Evolutionary conservation across 768 basidiomycete species (phyloP), one percentile per base, ranked within the genome.

Genomic region (Lactarius hatsudake): DNA sequence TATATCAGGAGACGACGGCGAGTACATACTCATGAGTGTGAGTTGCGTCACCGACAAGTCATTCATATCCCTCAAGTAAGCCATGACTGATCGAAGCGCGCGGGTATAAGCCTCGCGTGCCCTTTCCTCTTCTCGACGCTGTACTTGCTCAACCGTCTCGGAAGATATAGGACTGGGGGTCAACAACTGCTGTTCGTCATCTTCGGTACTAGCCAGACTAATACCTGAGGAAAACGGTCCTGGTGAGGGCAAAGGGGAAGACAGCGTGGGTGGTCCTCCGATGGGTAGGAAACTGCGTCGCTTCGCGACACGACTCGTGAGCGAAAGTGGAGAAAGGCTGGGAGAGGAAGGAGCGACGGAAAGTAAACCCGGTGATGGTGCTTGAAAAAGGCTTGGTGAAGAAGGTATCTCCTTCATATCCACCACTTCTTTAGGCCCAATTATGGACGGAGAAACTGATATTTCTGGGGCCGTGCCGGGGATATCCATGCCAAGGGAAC

Each of bases 41-140:
- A 79, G 74, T 73, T 89, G 89, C 23, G 87, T 84, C 71, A 87
- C 76, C 20, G 88, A 88, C 36, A 99, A 81, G 74, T 99, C 97
- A 74, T 95, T 90, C 87, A 99, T 90, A 73, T 99, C 97, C 72
- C 88, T 87, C 23, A 99, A 83, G 77, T 98, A 99, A 8, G 94
- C 93, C 90, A 98, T 96, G 20, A 99, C 87, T 12, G 92, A 91
- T 63, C 92, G 86, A 61, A 99, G 81, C 38, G 93, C 94, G 54
- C 91, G 84, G 72, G 86, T 87, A 74, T 90, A 89, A 36, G 86
- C 82, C 73, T 92, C 90, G 36, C 86, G 82, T 20, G 82, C 84
- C 38, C 87, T 82, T 67, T 91, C 90, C 75, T 89, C 88, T 77
- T 92, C 90, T 63, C 83, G 84, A 43, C 85, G 84, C 62, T 82